Conservation (phyloP, 495 filamentous ascomycete species). For the Penicillium riverlandense region DNA sequence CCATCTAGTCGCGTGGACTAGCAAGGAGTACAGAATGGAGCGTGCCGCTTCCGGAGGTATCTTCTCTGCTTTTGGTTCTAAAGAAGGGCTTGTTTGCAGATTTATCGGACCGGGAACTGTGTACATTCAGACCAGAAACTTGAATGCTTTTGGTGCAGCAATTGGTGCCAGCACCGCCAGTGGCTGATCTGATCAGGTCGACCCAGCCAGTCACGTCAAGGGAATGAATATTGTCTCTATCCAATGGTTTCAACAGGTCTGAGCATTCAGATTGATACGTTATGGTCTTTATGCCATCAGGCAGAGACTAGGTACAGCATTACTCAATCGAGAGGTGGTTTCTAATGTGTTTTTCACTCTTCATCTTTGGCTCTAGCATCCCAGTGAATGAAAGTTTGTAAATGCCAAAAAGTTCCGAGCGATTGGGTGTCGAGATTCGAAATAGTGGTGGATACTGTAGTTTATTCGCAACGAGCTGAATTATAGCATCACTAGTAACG, state of each 20-base stretch:
- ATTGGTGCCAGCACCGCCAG: conserved; percentile 26
- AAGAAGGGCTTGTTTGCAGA: conserved; percentile 87
- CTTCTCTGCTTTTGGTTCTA: conserved; percentile 67
- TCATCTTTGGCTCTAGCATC: too few species aligned
- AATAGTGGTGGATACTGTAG: too few species aligned
- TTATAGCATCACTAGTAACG: too few species aligned
- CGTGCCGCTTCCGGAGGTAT: conserved; percentile 85
- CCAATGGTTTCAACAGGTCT: too few species aligned
- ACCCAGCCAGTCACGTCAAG: too few species aligned
- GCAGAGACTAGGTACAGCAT: neutral
- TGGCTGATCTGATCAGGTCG: conserved; percentile 4
- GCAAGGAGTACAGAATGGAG: conserved; percentile 80
- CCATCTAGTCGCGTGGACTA: conserved; percentile 96
- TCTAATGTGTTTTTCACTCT: too few species aligned
- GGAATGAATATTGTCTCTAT: too few species aligned
- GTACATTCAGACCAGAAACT: conserved; percentile 89
- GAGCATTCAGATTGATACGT: too few species aligned
- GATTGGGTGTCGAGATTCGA: too few species aligned
- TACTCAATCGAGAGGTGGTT: neutral
- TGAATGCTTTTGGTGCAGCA: conserved; percentile 47
- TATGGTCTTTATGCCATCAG: neutral
- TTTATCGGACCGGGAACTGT: conserved; percentile 90
- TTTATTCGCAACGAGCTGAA: too few species aligned
- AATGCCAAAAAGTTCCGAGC: too few species aligned
- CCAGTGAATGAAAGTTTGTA: too few species aligned